These are phyloP conservation scores for Quercus mongolica DNA, from an alignment of 306 rosid species.

Conservation along the genomic window DNA sequence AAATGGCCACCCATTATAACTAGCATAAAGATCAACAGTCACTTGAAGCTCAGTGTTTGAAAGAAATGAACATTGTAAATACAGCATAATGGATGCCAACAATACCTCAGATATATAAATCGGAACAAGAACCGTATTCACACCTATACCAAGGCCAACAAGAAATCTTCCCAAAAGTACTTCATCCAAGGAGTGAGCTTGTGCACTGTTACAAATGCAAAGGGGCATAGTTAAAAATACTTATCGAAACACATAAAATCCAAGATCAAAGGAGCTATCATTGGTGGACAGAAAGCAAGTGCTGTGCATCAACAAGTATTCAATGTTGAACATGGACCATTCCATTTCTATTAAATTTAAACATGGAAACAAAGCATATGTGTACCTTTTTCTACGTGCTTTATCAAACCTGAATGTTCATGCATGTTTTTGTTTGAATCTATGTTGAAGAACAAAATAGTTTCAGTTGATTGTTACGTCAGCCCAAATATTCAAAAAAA, in stretches of 20 bases:
- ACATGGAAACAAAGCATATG: too few relatives aligned
- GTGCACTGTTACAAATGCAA: constrained; percentile 57
- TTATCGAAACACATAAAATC: constrained; percentile 1
- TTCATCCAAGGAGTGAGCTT: constrained; percentile 74
- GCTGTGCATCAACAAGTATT: constrained; percentile 2
- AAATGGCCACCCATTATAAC: background rate
- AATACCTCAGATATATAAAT: constrained; percentile 83
- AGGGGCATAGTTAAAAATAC: constrained; percentile 9
- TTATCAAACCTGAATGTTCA: too few relatives aligned
- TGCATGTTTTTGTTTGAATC: too few relatives aligned
- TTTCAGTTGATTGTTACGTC: too few relatives aligned
- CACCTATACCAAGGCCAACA: constrained; percentile 96
- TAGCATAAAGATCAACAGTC: background rate
- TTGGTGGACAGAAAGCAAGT: background rate
- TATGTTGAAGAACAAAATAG: too few relatives aligned
- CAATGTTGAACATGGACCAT: too few relatives aligned
- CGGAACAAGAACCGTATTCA: constrained; percentile 84
- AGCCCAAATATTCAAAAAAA: too few relatives aligned
- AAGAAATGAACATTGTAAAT: background rate
- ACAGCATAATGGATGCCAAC: background rate
- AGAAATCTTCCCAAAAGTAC: constrained; percentile 87
- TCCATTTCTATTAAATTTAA: too few relatives aligned
- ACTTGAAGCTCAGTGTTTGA: background rate
- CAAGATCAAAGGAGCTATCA: constrained; percentile 2
- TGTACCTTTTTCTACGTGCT: too few relatives aligned